Base-by-base conservation (phyloP, 306 rosid genomes). In the Quercus parvula region DNA sequence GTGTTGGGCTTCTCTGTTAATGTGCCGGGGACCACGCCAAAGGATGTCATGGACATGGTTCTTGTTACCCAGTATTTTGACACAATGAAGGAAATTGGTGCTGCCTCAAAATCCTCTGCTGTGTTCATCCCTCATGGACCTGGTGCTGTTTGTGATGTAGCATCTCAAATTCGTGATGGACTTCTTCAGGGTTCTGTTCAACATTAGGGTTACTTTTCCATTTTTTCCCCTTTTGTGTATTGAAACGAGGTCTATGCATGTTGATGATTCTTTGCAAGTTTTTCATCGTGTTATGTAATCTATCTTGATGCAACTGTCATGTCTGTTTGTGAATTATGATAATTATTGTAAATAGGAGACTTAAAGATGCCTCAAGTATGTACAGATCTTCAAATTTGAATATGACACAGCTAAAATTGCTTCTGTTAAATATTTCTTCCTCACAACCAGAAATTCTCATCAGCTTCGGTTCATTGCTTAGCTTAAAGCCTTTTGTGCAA, bases 41-140 rank as follows among this genome's bases (percentile, higher is more conserved):
- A 90, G 88, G 97, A 94, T 84, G 97, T 94, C 76, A 90, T 94
- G 97, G 99, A 94, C 86, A 94, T 94, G 99, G 97, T 94, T 63
- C 94, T 94, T 58, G 95, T 94, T 79, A 92, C 97, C 25, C 99
- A 94, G 81, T 94, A 94, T 77, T 94, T 94, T 67, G 99, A 94
- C 80, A 94, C 99, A 57, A 91, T 92, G 99, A 94, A 92, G 85
- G 99, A 94, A 70, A 92, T 94, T 49, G 99, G 99, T 1, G 97
- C 99, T 56, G 30, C 94, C 74, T 91, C 97, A 6, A 94, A 94
- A 81, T 85, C 99, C 46, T 91, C 97, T 78, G 88, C 97, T 18
- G 99, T 94, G 80, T 94, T 94, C 75, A 91, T 94, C 51, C 99
- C 99, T 49, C 99, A 94, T 70, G 97, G 97, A 79, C 99, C 99